Conservation (phyloP, 1,284 basidiomycete genomes). For the Melampsora americana region DNA sequence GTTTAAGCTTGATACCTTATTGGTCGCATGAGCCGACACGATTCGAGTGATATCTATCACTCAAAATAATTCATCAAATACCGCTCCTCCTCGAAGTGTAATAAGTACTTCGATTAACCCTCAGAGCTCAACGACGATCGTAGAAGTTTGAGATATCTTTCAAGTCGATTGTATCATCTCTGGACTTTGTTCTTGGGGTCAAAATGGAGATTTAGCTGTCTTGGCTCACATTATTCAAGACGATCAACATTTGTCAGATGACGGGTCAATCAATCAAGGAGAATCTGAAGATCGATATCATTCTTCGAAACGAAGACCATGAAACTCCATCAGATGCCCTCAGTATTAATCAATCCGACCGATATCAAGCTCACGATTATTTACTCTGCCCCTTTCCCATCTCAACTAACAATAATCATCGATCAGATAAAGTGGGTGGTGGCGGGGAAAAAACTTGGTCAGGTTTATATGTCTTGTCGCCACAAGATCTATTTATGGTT, state of each 20-base stretch:
- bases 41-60: constrained; percentile 71
- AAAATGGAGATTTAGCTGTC: constrained; percentile 30
- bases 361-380: constrained; percentile 92
- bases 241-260: constrained; percentile 53
- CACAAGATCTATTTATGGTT: constrained; percentile 79
- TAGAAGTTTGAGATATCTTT: constrained; percentile 85
- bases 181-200: constrained; percentile 69
- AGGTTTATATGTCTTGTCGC: constrained; percentile 76
- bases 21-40: constrained; percentile 90
- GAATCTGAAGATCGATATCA: constrained; percentile 66
- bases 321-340: constrained; percentile 84
- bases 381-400: constrained; percentile 58
- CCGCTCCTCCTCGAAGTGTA: constrained; percentile 11
- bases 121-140: constrained; percentile 47
- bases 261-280: constrained; percentile 68
- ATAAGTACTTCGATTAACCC: constrained; percentile 6
- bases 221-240: constrained; percentile 37
- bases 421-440: constrained; percentile 3
- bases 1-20: constrained; percentile 80
- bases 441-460: not conserved
- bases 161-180: constrained; percentile 94
- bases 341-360: constrained; percentile 70
- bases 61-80: constrained; percentile 4
- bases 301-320: constrained; percentile 59
- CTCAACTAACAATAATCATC: constrained; percentile 19